Base-by-base conservation (phyloP, 2,329 filamentous ascomycete species). In the Cytospora leucostoma region DNA sequence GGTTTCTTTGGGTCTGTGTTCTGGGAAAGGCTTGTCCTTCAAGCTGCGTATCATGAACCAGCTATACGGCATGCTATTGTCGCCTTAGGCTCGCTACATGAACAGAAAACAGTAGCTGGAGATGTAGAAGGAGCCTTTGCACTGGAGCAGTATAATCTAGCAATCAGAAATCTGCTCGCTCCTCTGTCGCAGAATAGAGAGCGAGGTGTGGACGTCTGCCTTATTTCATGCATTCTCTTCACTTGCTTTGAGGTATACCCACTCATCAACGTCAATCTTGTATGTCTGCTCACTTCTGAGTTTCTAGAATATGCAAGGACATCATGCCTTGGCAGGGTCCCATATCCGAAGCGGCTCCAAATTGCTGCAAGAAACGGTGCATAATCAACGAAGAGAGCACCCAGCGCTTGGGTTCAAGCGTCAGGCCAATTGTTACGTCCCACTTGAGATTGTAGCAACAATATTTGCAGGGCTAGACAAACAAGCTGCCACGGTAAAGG, bases 11-110 rank as follows among this genome's bases (percentile, higher is more conserved):
- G 27, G n/a, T 56, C 54, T 8, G 10, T n/a, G 2, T 47, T 47
- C 15, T 56, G 38, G 54, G 38, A 47, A 47, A 56, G 38, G 33
- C 54, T 56, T 15, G 54, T 56, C 11, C 54, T 34, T 47, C 54
- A 47, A 34, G 17, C 21, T 47, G 27, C 38, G 13, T 37, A 56
- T 5, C 17, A 56, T 12, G 38, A 56, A 15, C 38, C 37, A 7
- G 54, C 38, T 15, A 33, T 44, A 21, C 37, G 54, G 11, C 54
- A 56, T 33, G 37, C 54, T 15, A 33, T 56, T 38, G 44, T 38
- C 21, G 54, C 54, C 37, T 32, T 56, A 19, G 37, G 54, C 44
- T 56, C 54, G 5, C 32, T 56, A 33, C 54, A 56, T 7, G 37
- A 56, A 27, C 19, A 33, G 13, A 8, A 40, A 0, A 32, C n/a